Conservation (phyloP, 495 filamentous ascomycete genomes). For the Penicillium bovifimosum region DNA sequence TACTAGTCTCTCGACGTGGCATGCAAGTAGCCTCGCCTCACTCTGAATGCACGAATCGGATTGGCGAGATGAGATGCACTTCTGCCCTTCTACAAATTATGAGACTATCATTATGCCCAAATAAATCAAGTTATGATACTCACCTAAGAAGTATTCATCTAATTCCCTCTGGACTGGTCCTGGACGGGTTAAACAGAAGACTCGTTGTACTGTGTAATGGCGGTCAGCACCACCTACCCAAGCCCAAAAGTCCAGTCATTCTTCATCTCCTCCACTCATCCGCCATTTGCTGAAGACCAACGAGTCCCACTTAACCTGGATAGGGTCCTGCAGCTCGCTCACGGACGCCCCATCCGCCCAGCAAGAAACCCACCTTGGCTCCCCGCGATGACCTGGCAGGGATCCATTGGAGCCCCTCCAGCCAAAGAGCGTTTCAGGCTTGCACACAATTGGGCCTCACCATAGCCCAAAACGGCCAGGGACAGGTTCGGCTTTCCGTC, state of each 20-base stretch:
- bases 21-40: constrained; percentile 7
- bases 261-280: background rate
- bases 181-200: background rate
- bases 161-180: background rate
- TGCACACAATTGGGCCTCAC: constrained; percentile 1
- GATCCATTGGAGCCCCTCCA: constrained; percentile 3
- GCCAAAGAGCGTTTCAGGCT: constrained; percentile 7
- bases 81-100: constrained; percentile 1
- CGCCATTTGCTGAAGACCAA: background rate
- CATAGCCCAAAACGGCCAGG: constrained; percentile 16
- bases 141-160: background rate
- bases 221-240: constrained; percentile 18
- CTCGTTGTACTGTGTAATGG: constrained; percentile 3
- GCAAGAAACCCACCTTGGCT: constrained; percentile 5
- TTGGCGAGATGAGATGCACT: constrained; percentile 1
- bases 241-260: background rate
- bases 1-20: background rate
- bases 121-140: no score
- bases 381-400: constrained; percentile 41
- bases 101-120: no score
- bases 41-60: constrained; percentile 6
- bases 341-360: constrained; percentile 9
- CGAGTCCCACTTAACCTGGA: constrained; percentile 4
- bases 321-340: constrained; percentile 2
- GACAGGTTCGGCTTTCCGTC: background rate